These are phyloP conservation scores for Coelastrella sp. DNA, from an alignment of 139 green algal genomes.

Conservation along the genomic window DNA sequence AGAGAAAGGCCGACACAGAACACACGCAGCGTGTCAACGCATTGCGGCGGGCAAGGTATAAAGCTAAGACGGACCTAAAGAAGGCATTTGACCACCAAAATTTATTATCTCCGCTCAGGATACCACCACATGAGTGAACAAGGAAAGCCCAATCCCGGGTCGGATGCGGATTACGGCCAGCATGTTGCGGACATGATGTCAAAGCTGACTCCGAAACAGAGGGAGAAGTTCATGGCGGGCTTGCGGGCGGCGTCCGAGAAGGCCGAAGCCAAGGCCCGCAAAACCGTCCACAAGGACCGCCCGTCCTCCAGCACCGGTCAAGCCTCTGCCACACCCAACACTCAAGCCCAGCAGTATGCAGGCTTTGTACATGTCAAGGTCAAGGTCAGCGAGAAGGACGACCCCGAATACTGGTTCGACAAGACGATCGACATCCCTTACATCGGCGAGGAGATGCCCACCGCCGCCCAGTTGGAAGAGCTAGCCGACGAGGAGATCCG, in stretches of 20 bases:
- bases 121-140: neutral
- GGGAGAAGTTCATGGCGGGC: neutral
- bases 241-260: neutral
- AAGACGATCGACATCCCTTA: neutral
- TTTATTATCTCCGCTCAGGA: neutral
- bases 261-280: neutral
- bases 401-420: neutral
- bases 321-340: neutral
- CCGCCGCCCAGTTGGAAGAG: neutral
- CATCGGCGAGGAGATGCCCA: neutral
- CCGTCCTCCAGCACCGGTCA: neutral
- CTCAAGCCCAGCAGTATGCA: neutral
- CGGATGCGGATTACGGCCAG: neutral
- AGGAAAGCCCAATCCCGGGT: neutral
- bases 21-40: neutral
- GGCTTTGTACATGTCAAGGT: neutral
- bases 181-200: neutral
- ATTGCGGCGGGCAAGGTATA: neutral
- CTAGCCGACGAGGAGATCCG: no score
- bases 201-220: neutral
- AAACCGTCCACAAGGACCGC: neutral
- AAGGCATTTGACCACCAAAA: neutral
- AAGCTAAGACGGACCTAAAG: neutral
- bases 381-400: neutral
- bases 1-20: neutral